Conservation (phyloP, 306 rosid genomes). For the Arachis hypogaea region DNA sequence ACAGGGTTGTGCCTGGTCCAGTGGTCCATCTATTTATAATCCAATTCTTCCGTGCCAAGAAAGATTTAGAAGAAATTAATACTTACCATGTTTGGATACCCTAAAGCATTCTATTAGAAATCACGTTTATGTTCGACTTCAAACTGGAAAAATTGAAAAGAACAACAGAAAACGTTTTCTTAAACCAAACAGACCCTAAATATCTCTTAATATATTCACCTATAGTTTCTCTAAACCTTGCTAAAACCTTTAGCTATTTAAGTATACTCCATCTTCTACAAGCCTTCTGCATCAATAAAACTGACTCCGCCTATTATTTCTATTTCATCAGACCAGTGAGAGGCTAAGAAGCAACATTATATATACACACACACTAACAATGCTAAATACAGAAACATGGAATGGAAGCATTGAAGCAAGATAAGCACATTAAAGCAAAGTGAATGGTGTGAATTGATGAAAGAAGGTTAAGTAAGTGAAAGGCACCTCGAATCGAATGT, state of each 20-base stretch:
- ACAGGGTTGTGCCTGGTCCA: background rate
- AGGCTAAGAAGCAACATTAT: background rate
- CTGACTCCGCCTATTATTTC: background rate
- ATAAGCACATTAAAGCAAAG: constrained; percentile 10
- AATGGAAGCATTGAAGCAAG: constrained; percentile 16
- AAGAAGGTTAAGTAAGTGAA: background rate
- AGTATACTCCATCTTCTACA: too few relatives aligned
- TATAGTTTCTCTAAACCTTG: too few relatives aligned
- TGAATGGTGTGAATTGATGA: background rate
- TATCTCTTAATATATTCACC: too few relatives aligned
- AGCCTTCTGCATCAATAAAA: background rate
- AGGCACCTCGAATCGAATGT: constrained; percentile 89
- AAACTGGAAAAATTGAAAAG: too few relatives aligned
- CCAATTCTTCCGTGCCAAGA: background rate
- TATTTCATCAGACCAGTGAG: background rate
- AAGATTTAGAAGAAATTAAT: background rate
- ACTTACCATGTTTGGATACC: background rate
- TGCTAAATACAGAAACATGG: background rate
- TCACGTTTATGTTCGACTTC: too few relatives aligned
- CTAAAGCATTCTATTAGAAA: too few relatives aligned
- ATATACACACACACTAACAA: background rate
- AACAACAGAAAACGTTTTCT: too few relatives aligned
- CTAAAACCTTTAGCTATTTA: too few relatives aligned
- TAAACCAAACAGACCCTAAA: too few relatives aligned
- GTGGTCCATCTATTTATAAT: too few relatives aligned